Evolutionary conservation across 1,284 basidiomycete species (phyloP).

Genomic region (Dichomitus squalens): DNA sequence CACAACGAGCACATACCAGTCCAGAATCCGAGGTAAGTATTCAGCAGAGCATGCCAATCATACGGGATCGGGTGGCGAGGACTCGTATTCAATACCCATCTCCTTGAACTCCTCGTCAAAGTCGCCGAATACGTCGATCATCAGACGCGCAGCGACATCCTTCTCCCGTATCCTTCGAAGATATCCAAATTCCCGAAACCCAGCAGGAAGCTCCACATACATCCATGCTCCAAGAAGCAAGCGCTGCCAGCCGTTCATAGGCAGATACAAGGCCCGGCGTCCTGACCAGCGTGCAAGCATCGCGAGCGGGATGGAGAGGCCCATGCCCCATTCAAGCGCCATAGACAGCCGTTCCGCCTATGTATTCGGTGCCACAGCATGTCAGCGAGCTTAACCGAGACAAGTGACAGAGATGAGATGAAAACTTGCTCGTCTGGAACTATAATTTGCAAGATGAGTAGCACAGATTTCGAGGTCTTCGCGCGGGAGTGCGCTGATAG

Average conservation of each 20-base stretch:
- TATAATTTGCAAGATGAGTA: background rate
- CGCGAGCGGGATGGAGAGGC: background rate
- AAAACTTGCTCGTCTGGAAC: background rate
- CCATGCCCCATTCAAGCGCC: background rate
- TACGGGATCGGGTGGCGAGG: background rate
- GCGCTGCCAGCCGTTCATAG: conserved; percentile 5
- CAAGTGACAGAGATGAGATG: background rate
- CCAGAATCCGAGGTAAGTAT: background rate
- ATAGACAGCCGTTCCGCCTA: background rate
- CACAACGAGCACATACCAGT: too few species aligned
- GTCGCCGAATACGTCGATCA: background rate
- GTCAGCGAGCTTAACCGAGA: too few species aligned
- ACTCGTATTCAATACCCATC: background rate
- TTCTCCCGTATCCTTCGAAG: background rate
- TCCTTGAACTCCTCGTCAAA: background rate
- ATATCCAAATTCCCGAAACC: background rate
- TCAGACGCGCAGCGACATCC: background rate
- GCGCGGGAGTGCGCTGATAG: background rate
- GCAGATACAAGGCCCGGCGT: conserved; percentile 1
- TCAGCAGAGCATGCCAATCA: background rate
- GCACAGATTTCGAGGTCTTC: conserved; percentile 1
- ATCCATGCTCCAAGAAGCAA: background rate
- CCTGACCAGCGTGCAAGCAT: conserved; percentile 3
- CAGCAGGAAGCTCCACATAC: background rate
- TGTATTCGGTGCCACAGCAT: background rate